Evolutionary conservation across 2,329 filamentous ascomycete species (phyloP).

Genomic region (Phialemonium atrogriseum): DNA sequence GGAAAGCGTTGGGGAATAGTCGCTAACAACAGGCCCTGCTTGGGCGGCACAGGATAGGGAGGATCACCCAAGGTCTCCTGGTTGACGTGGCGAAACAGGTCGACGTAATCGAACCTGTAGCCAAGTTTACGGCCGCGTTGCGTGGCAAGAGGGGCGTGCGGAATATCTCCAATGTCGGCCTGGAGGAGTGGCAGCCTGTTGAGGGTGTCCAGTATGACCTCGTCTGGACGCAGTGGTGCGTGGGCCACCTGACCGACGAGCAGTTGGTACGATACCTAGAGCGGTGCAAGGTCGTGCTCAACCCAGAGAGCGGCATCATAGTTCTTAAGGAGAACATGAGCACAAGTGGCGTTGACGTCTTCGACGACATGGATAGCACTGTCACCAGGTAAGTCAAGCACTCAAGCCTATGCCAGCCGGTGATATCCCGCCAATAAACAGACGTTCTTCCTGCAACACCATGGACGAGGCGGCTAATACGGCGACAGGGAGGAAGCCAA

Average conservation of each 20-base stretch:
- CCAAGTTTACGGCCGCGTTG: conserved; percentile 66
- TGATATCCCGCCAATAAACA: too few species aligned
- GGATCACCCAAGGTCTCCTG: conserved; percentile 74
- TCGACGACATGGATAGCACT: conserved; percentile 66
- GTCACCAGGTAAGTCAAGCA: conserved; percentile 54
- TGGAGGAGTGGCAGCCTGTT: conserved; percentile 59
- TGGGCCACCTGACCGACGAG: conserved; percentile 70
- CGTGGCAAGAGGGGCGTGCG: conserved; percentile 47
- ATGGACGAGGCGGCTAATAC: conserved; percentile 3
- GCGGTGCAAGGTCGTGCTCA: conserved; percentile 42
- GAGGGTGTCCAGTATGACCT: conserved; percentile 57
- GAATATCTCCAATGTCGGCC: conserved; percentile 60
- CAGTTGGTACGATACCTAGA: conserved; percentile 62
- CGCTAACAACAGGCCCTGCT: background rate
- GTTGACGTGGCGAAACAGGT: conserved; percentile 59
- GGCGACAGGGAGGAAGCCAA: conserved; percentile 56
- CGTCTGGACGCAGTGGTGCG: conserved; percentile 88
- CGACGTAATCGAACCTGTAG: conserved; percentile 79
- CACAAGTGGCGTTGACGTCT: conserved; percentile 53
- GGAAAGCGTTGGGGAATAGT: background rate
- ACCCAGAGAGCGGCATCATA: conserved; percentile 41
- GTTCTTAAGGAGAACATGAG: conserved; percentile 76
- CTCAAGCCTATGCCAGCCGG: background rate
- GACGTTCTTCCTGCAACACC: too few species aligned
- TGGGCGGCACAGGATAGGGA: conserved; percentile 59